phyloP scores from a whole-genome alignment of 805 yeast species.

The Ogataea glucozyma region DNA sequence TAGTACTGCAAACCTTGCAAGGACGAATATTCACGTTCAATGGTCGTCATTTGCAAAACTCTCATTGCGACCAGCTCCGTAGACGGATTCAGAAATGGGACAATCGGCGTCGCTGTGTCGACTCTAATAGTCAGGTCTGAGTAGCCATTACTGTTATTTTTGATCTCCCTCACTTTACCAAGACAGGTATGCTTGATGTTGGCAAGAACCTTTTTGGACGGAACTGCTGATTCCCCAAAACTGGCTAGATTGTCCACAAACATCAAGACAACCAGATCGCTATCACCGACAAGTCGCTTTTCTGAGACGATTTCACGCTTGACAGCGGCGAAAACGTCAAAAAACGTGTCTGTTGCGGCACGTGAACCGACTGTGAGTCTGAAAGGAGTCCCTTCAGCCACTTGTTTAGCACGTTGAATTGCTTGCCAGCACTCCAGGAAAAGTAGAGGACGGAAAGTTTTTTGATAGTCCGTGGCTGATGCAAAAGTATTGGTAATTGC shows the following conservation, averaged over 20 bases:
- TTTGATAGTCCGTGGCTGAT: constrained; percentile 64
- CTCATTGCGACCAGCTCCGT: constrained; percentile 65
- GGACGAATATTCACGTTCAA: constrained; percentile 90
- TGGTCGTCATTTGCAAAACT: constrained; percentile 84
- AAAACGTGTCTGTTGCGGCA: constrained; percentile 80
- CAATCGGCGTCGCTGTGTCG: constrained; percentile 50
- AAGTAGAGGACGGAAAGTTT: constrained; percentile 74
- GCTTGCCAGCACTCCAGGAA: constrained; percentile 94
- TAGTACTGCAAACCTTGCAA: constrained; percentile 80
- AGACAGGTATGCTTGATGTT: constrained; percentile 54
- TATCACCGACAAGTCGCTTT: constrained; percentile 57
- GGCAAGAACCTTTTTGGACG: constrained; percentile 19
- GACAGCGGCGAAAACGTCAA: constrained; percentile 79
- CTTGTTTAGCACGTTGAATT: constrained; percentile 68
- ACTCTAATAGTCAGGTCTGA: constrained; percentile 78
- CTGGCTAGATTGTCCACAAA: constrained; percentile 43
- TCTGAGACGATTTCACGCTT: constrained; percentile 52
- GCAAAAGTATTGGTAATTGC: constrained; percentile 57
- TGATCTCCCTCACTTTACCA: constrained; percentile 78
- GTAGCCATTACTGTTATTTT: constrained; percentile 60
- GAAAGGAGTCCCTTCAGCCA: constrained; percentile 61
- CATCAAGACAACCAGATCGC: constrained; percentile 72
- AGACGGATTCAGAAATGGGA: constrained; percentile 60
- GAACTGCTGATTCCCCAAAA: constrained; percentile 27
- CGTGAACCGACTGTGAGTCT: constrained; percentile 73